Base-by-base conservation (phyloP, 2,329 filamentous ascomycete species). In the Trichoderma hamatum region DNA sequence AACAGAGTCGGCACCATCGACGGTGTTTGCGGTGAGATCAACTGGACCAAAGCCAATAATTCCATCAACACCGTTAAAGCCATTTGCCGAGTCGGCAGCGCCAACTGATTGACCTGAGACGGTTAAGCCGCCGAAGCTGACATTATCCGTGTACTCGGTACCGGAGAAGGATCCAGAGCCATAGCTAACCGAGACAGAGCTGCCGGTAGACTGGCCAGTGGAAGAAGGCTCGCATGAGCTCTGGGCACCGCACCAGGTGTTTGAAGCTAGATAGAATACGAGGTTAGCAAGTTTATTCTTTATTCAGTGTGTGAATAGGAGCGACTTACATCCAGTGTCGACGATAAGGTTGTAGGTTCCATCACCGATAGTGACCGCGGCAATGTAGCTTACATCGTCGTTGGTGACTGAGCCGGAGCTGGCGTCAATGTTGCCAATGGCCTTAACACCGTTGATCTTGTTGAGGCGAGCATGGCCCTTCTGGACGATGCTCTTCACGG, bases 71-170 rank as follows among this genome's bases (percentile, higher is more conserved):
- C 49, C 39, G 39, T 43, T n/a, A 19, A 43, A 43, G 39, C 39
- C 39, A 1, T 16, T 9, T 16, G 39, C 2, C 62, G 11, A 7
- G 14, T 10, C 2, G 56, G 56, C 56, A 43, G 56, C 21, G 14
- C 56, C 56, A 28, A 59, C 2, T 16, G 56, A 59, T 21, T 59
- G 56, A 3, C 21, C 24, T 26, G 14, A 11, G 21, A 68, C 74
- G 9, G 74, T 76, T 26, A 78, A 75, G 32, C 76, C 76, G 36
- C 72, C 74, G 52, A 78, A 78, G 69, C 69, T 76, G 67, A 78
- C 74, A 21, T 65, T 73, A 69, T 78, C 76, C 51, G 70, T 74
- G 68, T 76, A 76, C 69, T 75, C 74, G 4, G 59, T 72, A 34
- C 75, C 75, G 55, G 71, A 72, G 71, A 76, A 76, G 4, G 72